Conservation (phyloP, 1,139 yeast genomes). For the Scheffersomyces parashehatae region DNA sequence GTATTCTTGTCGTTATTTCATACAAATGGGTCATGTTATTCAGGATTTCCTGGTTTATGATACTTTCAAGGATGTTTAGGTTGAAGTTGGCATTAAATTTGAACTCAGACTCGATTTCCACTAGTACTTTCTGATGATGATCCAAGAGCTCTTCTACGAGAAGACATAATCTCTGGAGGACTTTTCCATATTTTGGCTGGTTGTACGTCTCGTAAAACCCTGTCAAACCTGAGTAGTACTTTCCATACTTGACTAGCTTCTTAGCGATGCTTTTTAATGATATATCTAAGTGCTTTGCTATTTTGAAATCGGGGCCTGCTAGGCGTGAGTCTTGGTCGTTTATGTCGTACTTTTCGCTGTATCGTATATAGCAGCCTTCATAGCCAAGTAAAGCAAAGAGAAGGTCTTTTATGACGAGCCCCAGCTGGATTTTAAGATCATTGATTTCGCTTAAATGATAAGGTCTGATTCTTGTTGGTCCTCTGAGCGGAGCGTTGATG, state of each 20-base stretch:
- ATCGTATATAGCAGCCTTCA: conserved; percentile 79
- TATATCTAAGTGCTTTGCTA: conserved; percentile 72
- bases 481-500: conserved; percentile 10
- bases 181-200: conserved; percentile 60
- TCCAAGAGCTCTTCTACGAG: conserved; percentile 53
- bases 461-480: conserved; percentile 29
- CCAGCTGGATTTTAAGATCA: conserved; percentile 63
- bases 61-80: conserved; percentile 34
- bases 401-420: conserved; percentile 69
- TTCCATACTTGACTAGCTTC: conserved; percentile 62
- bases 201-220: conserved; percentile 61
- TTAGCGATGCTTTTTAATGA: conserved; percentile 74
- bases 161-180: conserved; percentile 71
- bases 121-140: conserved; percentile 49
- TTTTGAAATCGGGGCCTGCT: conserved; percentile 72
- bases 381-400: conserved; percentile 68
- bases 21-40: conserved; percentile 54
- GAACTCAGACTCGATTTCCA: conserved; percentile 56
- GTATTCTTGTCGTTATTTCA: conserved; percentile 50
- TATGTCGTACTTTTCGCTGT: conserved; percentile 61
- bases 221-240: conserved; percentile 55
- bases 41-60: conserved; percentile 30
- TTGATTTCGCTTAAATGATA: conserved; percentile 44
- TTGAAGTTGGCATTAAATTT: conserved; percentile 39
- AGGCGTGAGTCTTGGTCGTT: conserved; percentile 33